Evolutionary conservation across 1,284 basidiomycete species (phyloP).

Genomic region (Rhizopogon parksii): DNA sequence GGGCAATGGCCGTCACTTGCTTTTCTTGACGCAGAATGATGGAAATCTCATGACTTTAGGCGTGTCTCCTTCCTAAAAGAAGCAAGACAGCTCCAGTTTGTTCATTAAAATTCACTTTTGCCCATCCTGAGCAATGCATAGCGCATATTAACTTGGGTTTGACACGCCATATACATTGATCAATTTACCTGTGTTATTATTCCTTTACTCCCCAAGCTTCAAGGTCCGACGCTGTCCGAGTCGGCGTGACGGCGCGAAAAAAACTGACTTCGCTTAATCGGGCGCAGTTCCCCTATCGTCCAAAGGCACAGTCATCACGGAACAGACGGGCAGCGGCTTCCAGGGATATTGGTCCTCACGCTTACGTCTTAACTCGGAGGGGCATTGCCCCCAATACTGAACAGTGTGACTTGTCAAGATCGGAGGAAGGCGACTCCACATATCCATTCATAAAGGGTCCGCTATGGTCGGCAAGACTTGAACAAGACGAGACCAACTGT

Average conservation of each 20-base stretch:
- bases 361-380: conserved; percentile 20
- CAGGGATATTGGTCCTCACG: not conserved
- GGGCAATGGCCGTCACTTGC: not conserved
- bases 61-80: not conserved
- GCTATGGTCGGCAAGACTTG: conserved; percentile 25
- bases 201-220: not conserved
- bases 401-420: conserved; percentile 11
- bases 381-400: conserved; percentile 3
- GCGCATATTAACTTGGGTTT: not conserved
- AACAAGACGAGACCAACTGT: conserved; percentile 15
- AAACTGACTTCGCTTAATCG: not conserved
- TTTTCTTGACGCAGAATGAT: not conserved
- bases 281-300: not conserved
- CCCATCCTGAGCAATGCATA: not conserved
- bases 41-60: not conserved
- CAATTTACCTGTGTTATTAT: not conserved
- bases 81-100: not conserved
- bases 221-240: not conserved
- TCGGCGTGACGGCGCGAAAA: not conserved
- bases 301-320: not conserved
- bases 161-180: not conserved
- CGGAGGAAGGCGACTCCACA: conserved; percentile 18
- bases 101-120: not conserved
- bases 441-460: conserved; percentile 17
- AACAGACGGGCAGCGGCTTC: not conserved